A percentile compares a stretch with the other conserved stretches of the same genome.
These are phyloP conservation scores for Tricholoma hemisulphureum DNA, from an alignment of 768 basidiomycete species.

Conservation along the genomic window DNA sequence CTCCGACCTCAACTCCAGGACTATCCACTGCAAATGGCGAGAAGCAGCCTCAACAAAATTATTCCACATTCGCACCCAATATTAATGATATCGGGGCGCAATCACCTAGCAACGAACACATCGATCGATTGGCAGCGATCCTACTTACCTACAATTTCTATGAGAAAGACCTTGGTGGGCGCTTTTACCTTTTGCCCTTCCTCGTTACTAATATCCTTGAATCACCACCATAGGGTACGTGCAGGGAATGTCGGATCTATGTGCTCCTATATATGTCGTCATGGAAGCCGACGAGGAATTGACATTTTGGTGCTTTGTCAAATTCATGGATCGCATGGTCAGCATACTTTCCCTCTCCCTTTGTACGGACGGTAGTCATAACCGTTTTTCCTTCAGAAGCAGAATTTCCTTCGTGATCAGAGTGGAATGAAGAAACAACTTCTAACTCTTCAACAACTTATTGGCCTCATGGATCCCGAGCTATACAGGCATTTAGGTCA, in stretches of 20 bases:
- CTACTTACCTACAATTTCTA: slow-evolving; percentile 90
- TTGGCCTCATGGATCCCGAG: slow-evolving; percentile 93
- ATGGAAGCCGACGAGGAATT: slow-evolving; percentile 85
- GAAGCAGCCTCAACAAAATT: slow-evolving; percentile 52
- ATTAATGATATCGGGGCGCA: slow-evolving; percentile 79
- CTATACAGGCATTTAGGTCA: slow-evolving; percentile 88
- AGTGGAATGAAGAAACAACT: slow-evolving; percentile 97
- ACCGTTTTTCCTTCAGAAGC: slow-evolving; percentile 54
- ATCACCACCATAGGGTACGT: slow-evolving; percentile 68
- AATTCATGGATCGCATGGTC: slow-evolving; percentile 95
- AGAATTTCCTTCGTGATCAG: slow-evolving; percentile 94
- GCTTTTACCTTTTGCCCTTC: slow-evolving; percentile 4
- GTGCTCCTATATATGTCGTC: slow-evolving; percentile 90
- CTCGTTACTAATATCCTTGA: slow-evolving; percentile 2
- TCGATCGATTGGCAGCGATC: slow-evolving; percentile 82
- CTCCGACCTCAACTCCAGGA: slow-evolving; percentile 30
- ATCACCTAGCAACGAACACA: slow-evolving; percentile 86
- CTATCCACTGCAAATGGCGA: slow-evolving; percentile 46
- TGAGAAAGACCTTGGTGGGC: slow-evolving; percentile 82
- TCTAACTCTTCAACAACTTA: slow-evolving; percentile 83
- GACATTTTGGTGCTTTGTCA: slow-evolving; percentile 96
- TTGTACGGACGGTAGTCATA: neutral
- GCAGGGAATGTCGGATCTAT: slow-evolving; percentile 98
- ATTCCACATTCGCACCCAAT: slow-evolving; percentile 74
- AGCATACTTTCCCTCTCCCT: slow-evolving; percentile 22